Conservation (phyloP, 805 yeast species). For the Teunomyces panamensis region DNA sequence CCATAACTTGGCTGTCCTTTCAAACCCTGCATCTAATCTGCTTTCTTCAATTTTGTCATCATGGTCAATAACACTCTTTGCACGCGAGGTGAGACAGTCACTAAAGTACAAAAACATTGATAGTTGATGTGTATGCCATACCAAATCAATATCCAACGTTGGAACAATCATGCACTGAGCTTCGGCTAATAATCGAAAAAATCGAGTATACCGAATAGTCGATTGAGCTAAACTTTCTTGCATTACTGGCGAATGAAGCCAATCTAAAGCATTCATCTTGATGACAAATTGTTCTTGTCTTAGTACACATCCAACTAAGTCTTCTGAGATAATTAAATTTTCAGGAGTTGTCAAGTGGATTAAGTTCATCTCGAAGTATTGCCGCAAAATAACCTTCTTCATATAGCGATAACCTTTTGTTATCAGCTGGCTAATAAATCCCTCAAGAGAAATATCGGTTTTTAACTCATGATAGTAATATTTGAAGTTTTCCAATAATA, state of each 20-base stretch:
- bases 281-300: conserved; percentile 22
- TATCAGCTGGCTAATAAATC: not conserved
- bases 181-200: conserved; percentile 9
- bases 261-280: conserved; percentile 18
- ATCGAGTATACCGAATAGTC: conserved; percentile 16
- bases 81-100: conserved; percentile 7
- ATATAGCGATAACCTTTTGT: not conserved
- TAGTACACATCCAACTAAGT: conserved; percentile 23
- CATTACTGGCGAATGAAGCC: conserved; percentile 15
- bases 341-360: conserved; percentile 8
- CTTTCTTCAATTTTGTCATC: conserved; percentile 24
- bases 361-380: conserved; percentile 13
- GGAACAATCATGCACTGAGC: conserved; percentile 15
- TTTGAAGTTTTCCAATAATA: not conserved
- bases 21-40: conserved; percentile 14
- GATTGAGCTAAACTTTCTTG: conserved; percentile 14
- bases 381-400: conserved; percentile 6
- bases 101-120: conserved; percentile 13
- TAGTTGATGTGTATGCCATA: conserved; percentile 29
- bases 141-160: conserved; percentile 25
- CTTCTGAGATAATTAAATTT: conserved; percentile 13
- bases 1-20: conserved; percentile 15
- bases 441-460: not conserved
- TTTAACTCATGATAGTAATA: conserved; percentile 7
- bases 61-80: conserved; percentile 18